These are phyloP conservation scores for Bryum argenteum DNA, from an alignment of 225 moss, liverwort and hornwort species.

Conservation along the genomic window DNA sequence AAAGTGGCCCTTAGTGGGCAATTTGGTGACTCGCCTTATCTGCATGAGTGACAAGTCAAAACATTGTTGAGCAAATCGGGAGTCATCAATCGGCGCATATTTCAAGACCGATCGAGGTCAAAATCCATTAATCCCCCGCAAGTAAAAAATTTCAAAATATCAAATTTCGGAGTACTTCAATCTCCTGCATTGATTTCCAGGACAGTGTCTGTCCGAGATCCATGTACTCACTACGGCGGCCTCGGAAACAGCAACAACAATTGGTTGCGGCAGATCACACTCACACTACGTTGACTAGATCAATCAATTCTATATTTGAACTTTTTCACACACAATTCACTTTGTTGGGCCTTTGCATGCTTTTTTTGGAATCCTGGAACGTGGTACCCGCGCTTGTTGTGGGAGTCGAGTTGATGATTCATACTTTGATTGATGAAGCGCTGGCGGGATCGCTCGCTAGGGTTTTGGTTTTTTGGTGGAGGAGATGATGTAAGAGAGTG, in stretches of 20 bases:
- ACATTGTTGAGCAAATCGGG: neutral
- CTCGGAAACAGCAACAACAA: neutral
- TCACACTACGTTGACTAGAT: slow-evolving; percentile 14
- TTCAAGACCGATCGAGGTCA: neutral
- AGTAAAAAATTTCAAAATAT: no score
- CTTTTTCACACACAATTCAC: neutral
- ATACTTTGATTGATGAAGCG: neutral
- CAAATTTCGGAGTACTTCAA: neutral
- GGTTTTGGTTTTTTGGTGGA: slow-evolving; percentile 2
- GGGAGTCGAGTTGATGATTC: slow-evolving; percentile 3
- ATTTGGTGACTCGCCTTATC: neutral
- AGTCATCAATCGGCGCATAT: neutral
- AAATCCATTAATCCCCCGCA: no score
- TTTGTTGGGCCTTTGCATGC: neutral
- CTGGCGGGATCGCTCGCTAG: neutral
- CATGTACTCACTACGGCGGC: neutral
- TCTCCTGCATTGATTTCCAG: slow-evolving; percentile 16
- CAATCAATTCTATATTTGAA: neutral
- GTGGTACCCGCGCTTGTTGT: slow-evolving; percentile 29
- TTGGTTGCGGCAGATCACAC: slow-evolving; percentile 12
- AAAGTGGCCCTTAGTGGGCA: no score
- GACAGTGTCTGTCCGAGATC: slow-evolving; percentile 30
- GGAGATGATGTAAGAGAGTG: neutral
- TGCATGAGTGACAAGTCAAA: neutral
- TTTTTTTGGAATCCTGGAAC: slow-evolving; percentile 30